A percentile compares a stretch with the other conserved stretches of the same genome.
phyloP scores from a whole-genome alignment of 148 eudicot genomes.

The Arctostaphylos glauca region DNA sequence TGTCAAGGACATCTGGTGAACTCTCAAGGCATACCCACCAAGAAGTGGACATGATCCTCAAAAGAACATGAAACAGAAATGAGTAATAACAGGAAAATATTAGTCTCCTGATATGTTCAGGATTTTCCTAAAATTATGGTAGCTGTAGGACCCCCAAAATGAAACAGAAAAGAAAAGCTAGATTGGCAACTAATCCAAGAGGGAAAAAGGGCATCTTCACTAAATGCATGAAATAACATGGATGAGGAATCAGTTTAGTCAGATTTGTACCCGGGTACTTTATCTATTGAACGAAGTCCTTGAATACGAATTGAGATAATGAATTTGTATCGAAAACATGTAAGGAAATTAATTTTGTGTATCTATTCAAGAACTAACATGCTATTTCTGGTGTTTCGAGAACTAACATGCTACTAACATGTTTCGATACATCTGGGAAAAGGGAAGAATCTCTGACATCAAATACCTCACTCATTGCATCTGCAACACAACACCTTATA shows the following conservation, averaged over 20 bases:
- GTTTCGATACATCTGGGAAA: not conserved
- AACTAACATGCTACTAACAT: not conserved
- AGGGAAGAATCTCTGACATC: slow-evolving; percentile 4
- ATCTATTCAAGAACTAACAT: too few relatives aligned
- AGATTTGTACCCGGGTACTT: not conserved
- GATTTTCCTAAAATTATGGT: too few relatives aligned
- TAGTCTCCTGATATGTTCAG: too few relatives aligned
- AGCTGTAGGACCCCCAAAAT: too few relatives aligned
- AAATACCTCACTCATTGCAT: slow-evolving; percentile 97
- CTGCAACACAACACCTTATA: slow-evolving; percentile 86
- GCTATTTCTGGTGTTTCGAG: too few relatives aligned
- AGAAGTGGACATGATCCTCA: too few relatives aligned
- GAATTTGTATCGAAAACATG: too few relatives aligned
- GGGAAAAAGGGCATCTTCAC: not conserved
- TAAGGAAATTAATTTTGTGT: too few relatives aligned
- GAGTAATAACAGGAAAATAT: too few relatives aligned
- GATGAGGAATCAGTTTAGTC: not conserved
- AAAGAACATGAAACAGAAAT: too few relatives aligned
- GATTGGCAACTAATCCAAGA: not conserved
- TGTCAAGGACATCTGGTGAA: not conserved
- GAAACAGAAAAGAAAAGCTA: not conserved
- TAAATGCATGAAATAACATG: not conserved
- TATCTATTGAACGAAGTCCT: too few relatives aligned
- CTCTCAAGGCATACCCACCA: not conserved
- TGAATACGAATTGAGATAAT: too few relatives aligned